Percentiles rank a stretch among this genome's conserved stretches.
Evolutionary conservation across 352 stramenopile species (phyloP).

Genomic region (Albugo laibachii): DNA sequence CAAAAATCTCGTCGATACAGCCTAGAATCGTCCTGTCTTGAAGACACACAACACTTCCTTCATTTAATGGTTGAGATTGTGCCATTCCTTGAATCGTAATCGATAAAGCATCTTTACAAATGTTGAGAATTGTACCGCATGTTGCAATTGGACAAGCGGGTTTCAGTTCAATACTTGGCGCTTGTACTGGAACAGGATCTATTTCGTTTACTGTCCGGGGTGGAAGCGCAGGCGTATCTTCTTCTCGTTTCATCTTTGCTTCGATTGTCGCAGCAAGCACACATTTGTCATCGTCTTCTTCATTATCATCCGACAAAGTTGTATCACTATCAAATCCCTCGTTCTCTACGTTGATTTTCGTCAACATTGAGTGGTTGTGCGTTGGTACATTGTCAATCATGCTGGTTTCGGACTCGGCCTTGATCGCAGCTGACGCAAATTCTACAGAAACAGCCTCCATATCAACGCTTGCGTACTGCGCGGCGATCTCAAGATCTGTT

Average conservation of each 20-base stretch:
- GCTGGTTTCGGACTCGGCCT: background rate
- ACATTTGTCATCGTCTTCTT: constrained; percentile 5
- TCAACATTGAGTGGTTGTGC: background rate
- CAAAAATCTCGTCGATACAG: constrained; percentile 73
- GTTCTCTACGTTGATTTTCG: constrained; percentile 2
- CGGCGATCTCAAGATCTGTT: constrained; percentile 22
- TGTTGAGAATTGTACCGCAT: constrained; percentile 43
- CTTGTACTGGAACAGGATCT: constrained; percentile 22
- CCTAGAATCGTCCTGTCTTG: constrained; percentile 53
- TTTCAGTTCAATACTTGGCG: constrained; percentile 50
- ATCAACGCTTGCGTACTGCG: constrained; percentile 30
- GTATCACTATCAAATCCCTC: background rate
- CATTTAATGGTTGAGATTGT: constrained; percentile 37
- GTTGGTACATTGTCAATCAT: background rate
- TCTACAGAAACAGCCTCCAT: constrained; percentile 22
- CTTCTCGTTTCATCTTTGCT: constrained; percentile 49
- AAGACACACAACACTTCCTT: constrained; percentile 67
- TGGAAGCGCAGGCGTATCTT: constrained; percentile 16
- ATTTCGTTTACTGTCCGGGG: constrained; percentile 54
- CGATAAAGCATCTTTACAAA: constrained; percentile 36
- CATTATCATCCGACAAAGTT: constrained; percentile 10
- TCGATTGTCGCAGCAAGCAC: constrained; percentile 49
- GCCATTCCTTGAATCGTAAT: constrained; percentile 51
- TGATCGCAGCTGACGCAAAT: constrained; percentile 12
- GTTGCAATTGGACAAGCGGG: constrained; percentile 41